These are phyloP conservation scores for Kwoniella shivajii DNA, from an alignment of 1,284 basidiomycete species.

Conservation along the genomic window DNA sequence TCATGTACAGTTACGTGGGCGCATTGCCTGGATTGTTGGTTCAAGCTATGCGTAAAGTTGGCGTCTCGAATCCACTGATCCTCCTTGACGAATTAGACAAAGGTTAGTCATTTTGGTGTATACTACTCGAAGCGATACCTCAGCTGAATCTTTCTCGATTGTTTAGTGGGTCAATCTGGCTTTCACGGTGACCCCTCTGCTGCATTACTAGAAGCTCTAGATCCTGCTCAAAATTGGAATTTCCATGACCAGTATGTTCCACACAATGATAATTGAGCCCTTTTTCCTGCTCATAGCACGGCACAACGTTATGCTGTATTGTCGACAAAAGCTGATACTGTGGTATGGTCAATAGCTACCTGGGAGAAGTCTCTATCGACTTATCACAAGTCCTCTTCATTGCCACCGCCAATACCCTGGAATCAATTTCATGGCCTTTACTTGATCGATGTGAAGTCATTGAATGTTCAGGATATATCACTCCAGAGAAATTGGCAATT, in stretches of 20 bases:
- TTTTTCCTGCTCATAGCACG: too few species aligned
- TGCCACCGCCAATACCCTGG: conserved; percentile 78
- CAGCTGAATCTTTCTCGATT: background rate
- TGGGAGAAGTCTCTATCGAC: conserved; percentile 93
- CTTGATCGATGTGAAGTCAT: conserved; percentile 96
- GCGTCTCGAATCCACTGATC: conserved; percentile 92
- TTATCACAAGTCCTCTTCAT: conserved; percentile 93
- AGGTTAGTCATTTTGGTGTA: conserved; percentile 56
- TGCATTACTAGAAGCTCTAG: conserved; percentile 92
- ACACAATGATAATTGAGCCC: background rate
- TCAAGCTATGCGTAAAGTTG: conserved; percentile 91
- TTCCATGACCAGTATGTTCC: conserved; percentile 84
- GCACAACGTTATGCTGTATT: background rate
- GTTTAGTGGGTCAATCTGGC: conserved; percentile 37
- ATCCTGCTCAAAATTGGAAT: conserved; percentile 93
- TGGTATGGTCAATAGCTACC: conserved; percentile 29
- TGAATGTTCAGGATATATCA: conserved; percentile 92
- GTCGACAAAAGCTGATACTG: background rate
- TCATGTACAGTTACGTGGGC: conserved; percentile 54
- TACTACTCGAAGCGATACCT: background rate
- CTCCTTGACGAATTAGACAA: conserved; percentile 98
- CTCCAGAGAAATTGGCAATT: conserved; percentile 91
- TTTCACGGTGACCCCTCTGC: conserved; percentile 83
- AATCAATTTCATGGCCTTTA: conserved; percentile 92
- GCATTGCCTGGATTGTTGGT: conserved; percentile 96